Conservation (phyloP, 495 filamentous ascomycete genomes). For the Amniculicola lignicola region DNA sequence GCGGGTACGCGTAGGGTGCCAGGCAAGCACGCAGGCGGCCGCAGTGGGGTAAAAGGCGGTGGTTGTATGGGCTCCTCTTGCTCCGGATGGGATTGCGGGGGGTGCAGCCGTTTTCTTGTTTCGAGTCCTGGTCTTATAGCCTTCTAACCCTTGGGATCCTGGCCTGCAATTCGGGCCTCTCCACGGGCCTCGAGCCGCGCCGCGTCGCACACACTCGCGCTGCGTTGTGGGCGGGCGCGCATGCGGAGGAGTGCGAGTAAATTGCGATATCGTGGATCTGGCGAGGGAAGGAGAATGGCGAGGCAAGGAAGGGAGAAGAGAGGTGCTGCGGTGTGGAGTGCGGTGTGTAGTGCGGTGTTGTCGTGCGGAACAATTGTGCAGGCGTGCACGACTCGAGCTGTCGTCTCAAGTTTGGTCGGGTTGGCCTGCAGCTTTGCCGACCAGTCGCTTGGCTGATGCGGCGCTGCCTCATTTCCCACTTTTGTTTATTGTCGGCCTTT, state of each 20-base stretch:
- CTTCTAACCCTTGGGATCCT: conserved; percentile 22
- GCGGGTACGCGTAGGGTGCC: background rate
- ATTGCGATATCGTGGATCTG: no score
- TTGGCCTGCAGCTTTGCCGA: background rate
- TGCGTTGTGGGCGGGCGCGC: background rate
- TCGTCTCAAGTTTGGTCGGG: no score
- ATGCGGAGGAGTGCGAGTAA: background rate
- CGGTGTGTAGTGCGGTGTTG: background rate
- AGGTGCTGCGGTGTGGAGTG: background rate
- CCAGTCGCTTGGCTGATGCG: background rate
- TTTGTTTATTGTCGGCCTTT: no score
- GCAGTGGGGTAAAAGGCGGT: no score
- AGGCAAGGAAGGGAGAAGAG: background rate
- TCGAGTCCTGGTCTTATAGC: conserved; percentile 6
- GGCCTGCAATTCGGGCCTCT: no score
- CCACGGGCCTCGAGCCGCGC: conserved; percentile 14
- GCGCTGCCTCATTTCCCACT: background rate
- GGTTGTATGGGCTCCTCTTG: no score
- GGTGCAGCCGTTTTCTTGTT: no score
- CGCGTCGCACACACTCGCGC: background rate
- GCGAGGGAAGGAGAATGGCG: no score
- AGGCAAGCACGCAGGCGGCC: no score
- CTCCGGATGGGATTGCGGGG: conserved; percentile 5
- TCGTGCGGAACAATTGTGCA: background rate
- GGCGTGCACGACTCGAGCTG: background rate